Evolutionary conservation across 148 eudicot species (phyloP), one percentile per base, ranked within the genome.

Genomic region (Heliamphora exappendiculata): DNA sequence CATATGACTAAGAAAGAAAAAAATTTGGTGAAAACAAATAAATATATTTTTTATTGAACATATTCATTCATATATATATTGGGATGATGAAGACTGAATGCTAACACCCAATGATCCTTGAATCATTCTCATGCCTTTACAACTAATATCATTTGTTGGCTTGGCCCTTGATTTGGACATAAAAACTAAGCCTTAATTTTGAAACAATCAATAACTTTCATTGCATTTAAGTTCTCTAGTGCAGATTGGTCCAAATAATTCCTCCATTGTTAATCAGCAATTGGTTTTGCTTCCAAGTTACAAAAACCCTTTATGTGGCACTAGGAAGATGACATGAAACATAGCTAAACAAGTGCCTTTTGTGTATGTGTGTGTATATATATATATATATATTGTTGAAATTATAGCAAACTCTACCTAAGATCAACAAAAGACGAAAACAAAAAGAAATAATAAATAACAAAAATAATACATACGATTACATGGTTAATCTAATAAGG

Each of bases 51-150:
- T n/a, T n/a, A n/a, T n/a, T n/a, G n/a, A n/a, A n/a, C n/a, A n/a
- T n/a, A n/a, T n/a, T n/a, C n/a, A n/a, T n/a, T n/a, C n/a, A 42
- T 42, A 42, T 42, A 10, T 6, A 58, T 14, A 58, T 2, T 2
- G 31, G 24, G 39, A 16, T 37, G 29, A 19, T 39, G 47, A n/a
- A 29, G 49, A n/a, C 16, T 22, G 49, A 66, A 12, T 33, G 17
- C 70, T 31, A 64, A 24, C 14, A 33, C 28, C 20, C 2, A 39
- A 39, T 66, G 47, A n/a, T 16, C 47, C 8, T 19, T 39, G 70
- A 37, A 47, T 66, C 70, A n/a, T 39, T 66, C 9, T 33, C 47
- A 37, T 66, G 47, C 47, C 70, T 66, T 39, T 66, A 66, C 49
- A 66, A 37, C 70, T n/a, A 66, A 39, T 66, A 36, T 11, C 22